Evolutionary conservation across 331 rosid species (phyloP).

Genomic region (Spiraea crenata): DNA sequence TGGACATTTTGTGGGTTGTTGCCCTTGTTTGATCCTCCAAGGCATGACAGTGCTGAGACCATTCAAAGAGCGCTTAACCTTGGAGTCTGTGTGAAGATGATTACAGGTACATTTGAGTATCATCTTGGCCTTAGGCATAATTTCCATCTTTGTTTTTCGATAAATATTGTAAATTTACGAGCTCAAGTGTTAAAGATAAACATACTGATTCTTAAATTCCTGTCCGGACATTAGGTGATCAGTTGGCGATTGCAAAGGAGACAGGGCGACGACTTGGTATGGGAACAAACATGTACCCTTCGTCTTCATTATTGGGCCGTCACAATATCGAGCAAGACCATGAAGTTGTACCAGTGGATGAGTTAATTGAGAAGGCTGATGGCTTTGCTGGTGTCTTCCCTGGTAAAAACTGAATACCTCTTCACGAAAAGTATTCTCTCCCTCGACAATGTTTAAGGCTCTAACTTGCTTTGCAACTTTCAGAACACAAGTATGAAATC

Average conservation of each 20-base stretch:
- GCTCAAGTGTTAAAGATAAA: not conserved
- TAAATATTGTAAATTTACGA: not conserved
- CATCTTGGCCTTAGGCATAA: not conserved
- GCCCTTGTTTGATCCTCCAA: conserved; percentile 92
- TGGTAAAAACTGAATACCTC: conserved; percentile 37
- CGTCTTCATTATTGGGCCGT: conserved; percentile 72
- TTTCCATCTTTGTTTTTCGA: not conserved
- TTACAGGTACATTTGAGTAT: conserved; percentile 53
- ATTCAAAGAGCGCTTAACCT: conserved; percentile 84
- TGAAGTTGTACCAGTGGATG: conserved; percentile 76
- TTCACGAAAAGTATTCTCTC: not conserved
- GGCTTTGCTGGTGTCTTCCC: conserved; percentile 96
- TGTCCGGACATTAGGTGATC: conserved; percentile 60
- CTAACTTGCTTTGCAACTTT: conserved; percentile 18
- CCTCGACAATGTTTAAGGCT: not conserved
- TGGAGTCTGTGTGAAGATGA: conserved; percentile 88
- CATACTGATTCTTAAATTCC: conserved; percentile 8
- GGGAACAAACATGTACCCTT: conserved; percentile 96
- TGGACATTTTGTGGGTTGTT: conserved; percentile 82
- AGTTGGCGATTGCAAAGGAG: conserved; percentile 84
- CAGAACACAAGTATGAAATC: conserved; percentile 73
- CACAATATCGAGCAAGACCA: conserved; percentile 50
- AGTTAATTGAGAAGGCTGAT: conserved; percentile 82
- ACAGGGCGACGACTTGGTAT: conserved; percentile 88
- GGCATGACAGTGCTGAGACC: conserved; percentile 93